phyloP scores from a whole-genome alignment of 179 eudicot genomes.

The Vitellaria paradoxa region DNA sequence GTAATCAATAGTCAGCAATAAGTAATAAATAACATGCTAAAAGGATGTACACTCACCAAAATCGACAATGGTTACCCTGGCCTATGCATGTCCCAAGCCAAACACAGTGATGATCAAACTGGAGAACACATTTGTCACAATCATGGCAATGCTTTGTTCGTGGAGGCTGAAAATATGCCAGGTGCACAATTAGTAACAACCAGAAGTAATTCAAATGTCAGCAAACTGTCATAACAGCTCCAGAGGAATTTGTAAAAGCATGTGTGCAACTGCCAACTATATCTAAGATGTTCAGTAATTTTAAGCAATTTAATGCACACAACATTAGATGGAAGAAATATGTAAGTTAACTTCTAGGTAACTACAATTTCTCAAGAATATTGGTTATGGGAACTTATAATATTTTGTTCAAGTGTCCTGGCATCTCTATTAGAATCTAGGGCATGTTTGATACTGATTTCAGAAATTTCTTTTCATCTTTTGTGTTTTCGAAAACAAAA shows the following conservation, averaged over 20 bases:
- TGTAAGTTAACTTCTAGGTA: neutral
- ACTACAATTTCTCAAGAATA: neutral
- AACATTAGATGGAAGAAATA: neutral
- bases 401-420: neutral
- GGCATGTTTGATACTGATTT: too few species aligned
- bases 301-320: neutral
- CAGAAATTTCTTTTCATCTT: too few species aligned
- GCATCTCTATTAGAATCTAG: neutral
- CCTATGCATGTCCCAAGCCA: slow-evolving; percentile 99
- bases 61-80: slow-evolving; percentile 91
- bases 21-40: neutral
- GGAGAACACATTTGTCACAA: slow-evolving; percentile 95
- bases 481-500: too few species aligned
- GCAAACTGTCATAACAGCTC: slow-evolving; percentile 2
- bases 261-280: neutral
- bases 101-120: slow-evolving; percentile 98
- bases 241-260: neutral
- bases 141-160: slow-evolving; percentile 96
- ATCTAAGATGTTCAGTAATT: neutral
- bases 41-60: slow-evolving; percentile 62
- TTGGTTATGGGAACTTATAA: neutral
- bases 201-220: neutral
- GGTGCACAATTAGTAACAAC: slow-evolving; percentile 14
- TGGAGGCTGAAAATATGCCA: slow-evolving; percentile 75
- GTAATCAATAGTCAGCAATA: neutral